Conservation (phyloP, 2,329 filamentous ascomycete genomes). For the Beauveria australis region DNA sequence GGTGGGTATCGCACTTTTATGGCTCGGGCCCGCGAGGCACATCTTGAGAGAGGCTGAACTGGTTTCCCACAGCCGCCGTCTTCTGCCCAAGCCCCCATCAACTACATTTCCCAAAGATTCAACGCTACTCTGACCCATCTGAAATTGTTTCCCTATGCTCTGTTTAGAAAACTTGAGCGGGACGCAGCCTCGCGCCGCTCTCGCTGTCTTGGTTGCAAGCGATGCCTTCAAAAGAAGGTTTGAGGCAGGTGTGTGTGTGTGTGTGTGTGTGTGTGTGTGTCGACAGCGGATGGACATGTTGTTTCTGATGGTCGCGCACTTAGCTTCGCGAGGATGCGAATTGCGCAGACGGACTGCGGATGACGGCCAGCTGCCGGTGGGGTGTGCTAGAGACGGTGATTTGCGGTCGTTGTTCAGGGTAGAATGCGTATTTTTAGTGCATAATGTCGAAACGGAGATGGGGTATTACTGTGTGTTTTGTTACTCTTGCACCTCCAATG, state of each 20-base stretch:
- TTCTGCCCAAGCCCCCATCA: too few species aligned
- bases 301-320: neutral
- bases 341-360: neutral
- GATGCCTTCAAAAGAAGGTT: neutral
- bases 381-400: neutral
- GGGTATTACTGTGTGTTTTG: neutral
- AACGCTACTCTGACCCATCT: too few species aligned
- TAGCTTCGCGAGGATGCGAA: neutral
- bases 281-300: too few species aligned
- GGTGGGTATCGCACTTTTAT: too few species aligned
- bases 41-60: too few species aligned
- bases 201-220: neutral
- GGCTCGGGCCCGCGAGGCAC: too few species aligned
- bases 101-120: too few species aligned
- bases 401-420: neutral
- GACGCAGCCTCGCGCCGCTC: neutral
- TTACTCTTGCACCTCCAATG: neutral
- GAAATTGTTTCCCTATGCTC: too few species aligned
- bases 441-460: too few species aligned
- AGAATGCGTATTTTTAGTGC: too few species aligned
- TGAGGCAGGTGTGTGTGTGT: neutral
- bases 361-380: neutral
- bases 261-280: neutral
- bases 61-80: too few species aligned
- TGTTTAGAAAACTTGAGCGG: neutral